Base-by-base conservation (phyloP, 2,329 filamentous ascomycete genomes). In the Stylonectria norvegica region DNA sequence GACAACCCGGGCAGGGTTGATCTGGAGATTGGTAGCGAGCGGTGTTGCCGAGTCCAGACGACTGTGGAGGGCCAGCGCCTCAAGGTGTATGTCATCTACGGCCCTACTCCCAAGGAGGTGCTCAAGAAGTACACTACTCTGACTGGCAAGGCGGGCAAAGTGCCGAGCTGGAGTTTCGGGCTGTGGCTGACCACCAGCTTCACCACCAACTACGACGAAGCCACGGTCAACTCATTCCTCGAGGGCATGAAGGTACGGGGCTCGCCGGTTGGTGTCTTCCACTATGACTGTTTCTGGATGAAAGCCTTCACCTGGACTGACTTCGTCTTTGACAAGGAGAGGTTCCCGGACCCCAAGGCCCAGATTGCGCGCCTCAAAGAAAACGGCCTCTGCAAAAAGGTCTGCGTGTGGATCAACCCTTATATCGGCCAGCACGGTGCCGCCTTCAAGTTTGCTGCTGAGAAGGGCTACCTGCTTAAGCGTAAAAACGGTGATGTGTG, bases 261-360 rank as follows among this genome's bases (percentile, higher is more conserved):
- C 32, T 83, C 83, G 12, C 79, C 81, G 0, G 72, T 88, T 2
- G 78, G 83, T 25, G 82, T 86, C 3, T 87, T 88, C 62, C 85
- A 88, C 60, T 88, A 84, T 49, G 84, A 88, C 58, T 85, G 80
- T 61, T 88, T 86, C 71, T 88, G 83, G 83, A 81, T 88, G 72
- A 81, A 81, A 47, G 81, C 79, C 2, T 87, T 86, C 58, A 78
- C 79, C 40, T 88, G 83, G 84, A 86, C 82, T 43, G 83, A 87
- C 60, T 87, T 88, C 49, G 72, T 81, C 36, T 88, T 86, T 64
- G 81, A 85, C 53, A 66, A 73, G 2, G 76, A 81, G 33, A 76
- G 76, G 50, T 88, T 88, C 62, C 81, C 83, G 0, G 81, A 88
- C 48, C 80, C 84, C 2, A 71, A 73, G 36, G 78, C 72, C 0